Percentiles rank a stretch among this genome's conserved stretches.
phyloP scores from a whole-genome alignment of 2,329 filamentous ascomycete species.

The Talaromyces sp. region DNA sequence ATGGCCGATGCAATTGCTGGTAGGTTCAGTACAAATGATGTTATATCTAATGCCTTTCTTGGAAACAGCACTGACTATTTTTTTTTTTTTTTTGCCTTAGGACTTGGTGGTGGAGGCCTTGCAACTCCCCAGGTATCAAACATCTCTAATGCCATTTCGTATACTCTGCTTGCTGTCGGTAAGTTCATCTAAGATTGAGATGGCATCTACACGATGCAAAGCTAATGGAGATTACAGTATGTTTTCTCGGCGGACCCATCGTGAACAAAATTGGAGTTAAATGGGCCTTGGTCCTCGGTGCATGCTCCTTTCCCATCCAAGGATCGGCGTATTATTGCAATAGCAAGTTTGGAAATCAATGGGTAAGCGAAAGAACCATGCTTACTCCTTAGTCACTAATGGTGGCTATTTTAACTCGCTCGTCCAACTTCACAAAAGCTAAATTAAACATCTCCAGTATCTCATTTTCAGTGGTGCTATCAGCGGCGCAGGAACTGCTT shows the following conservation, averaged over 20 bases:
- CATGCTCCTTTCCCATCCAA: constrained; percentile 48
- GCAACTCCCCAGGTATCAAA: constrained; percentile 50
- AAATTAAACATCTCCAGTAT: constrained; percentile 31
- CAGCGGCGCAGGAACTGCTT: constrained; percentile 46
- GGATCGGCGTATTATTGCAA: constrained; percentile 55
- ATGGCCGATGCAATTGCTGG: constrained; percentile 46
- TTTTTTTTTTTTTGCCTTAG: constrained; percentile 15
- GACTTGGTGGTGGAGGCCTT: constrained; percentile 50
- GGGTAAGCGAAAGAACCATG: constrained; percentile 42
- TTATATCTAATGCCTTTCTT: too few species aligned
- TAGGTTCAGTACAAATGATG: constrained; percentile 15
- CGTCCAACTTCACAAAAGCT: background rate
- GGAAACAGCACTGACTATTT: too few species aligned
- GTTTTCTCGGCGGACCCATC: constrained; percentile 48
- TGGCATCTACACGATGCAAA: background rate
- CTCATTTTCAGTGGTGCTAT: constrained; percentile 46
- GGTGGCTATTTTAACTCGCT: too few species aligned
- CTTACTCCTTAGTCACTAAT: too few species aligned
- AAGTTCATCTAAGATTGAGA: constrained; percentile 4
- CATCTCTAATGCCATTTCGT: constrained; percentile 39
- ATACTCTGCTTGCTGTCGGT: constrained; percentile 35
- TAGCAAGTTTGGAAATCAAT: constrained; percentile 53
- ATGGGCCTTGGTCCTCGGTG: constrained; percentile 50
- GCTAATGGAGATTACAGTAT: constrained; percentile 36
- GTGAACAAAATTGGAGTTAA: constrained; percentile 54